These are phyloP conservation scores for Plectranthus barbatus DNA, from an alignment of 257 asterid genomes.

Conservation along the genomic window DNA sequence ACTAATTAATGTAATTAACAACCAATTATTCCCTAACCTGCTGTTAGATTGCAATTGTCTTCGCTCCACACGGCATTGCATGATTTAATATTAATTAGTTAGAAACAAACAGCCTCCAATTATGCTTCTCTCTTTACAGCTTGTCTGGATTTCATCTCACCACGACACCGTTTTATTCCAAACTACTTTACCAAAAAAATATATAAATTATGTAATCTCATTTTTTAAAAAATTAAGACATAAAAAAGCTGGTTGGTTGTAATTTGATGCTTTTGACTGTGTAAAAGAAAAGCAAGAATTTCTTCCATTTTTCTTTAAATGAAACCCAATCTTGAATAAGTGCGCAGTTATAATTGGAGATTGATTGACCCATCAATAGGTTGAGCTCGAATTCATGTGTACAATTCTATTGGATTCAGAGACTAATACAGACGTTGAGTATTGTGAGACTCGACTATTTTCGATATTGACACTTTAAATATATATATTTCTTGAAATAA, in stretches of 20 bases:
- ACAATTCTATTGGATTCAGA: too few species aligned
- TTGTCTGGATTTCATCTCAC: conserved; percentile 14
- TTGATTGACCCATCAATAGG: background rate
- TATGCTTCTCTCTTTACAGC: conserved; percentile 21
- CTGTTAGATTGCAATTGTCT: background rate
- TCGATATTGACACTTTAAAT: too few species aligned
- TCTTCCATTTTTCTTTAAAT: background rate
- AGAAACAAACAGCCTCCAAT: conserved; percentile 5
- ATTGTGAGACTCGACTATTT: too few species aligned
- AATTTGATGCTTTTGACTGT: background rate
- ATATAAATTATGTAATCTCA: background rate
- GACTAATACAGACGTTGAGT: too few species aligned
- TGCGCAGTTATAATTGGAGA: background rate
- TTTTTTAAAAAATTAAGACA: too few species aligned
- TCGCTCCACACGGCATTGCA: conserved; percentile 11
- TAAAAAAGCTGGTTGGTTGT: background rate
- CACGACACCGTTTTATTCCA: background rate
- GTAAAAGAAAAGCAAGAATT: background rate
- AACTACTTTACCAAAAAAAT: conserved; percentile 2
- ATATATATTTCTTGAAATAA: too few species aligned
- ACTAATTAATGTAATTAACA: background rate
- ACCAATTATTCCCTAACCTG: conserved; percentile 6
- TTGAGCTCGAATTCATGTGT: too few species aligned
- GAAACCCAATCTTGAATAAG: background rate
- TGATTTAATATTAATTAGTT: conserved; percentile 1